Evolutionary conservation across 2,329 filamentous ascomycete species (phyloP).

Genomic region (Apiospora phragmitis): DNA sequence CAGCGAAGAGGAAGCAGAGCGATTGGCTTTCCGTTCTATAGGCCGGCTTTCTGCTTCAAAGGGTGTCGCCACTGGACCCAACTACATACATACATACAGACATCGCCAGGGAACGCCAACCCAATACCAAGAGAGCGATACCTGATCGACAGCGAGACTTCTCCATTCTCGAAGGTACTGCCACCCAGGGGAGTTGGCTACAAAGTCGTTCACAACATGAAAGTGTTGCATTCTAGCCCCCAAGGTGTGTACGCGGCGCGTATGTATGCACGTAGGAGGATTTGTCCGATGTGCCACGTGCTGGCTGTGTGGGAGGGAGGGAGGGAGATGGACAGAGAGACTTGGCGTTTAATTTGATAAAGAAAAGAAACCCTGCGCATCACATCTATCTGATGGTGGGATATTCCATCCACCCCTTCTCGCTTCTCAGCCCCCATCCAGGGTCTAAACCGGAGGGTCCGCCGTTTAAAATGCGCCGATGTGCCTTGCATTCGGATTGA

Average conservation of each 20-base stretch:
- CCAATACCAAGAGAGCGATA: too few relatives aligned
- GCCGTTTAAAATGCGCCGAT: not conserved
- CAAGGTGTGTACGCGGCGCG: not conserved
- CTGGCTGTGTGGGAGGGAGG: not conserved
- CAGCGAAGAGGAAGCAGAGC: not conserved
- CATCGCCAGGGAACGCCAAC: not conserved
- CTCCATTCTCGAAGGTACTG: not conserved
- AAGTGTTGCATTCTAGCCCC: not conserved
- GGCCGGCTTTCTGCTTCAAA: not conserved
- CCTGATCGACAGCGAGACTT: not conserved
- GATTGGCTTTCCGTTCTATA: not conserved
- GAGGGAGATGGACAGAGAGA: not conserved
- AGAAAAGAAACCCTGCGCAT: not conserved
- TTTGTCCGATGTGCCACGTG: not conserved
- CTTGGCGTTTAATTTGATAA: not conserved
- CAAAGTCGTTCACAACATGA: not conserved
- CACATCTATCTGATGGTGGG: not conserved
- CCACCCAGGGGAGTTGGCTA: not conserved
- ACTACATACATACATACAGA: not conserved
- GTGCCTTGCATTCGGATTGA: not conserved
- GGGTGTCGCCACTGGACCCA: not conserved
- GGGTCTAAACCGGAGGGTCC: not conserved
- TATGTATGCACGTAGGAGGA: not conserved
- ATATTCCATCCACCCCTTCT: not conserved
- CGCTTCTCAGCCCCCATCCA: not conserved